phyloP scores from a whole-genome alignment of 2,329 filamentous ascomycete species.

The Diplocarpon rosae region DNA sequence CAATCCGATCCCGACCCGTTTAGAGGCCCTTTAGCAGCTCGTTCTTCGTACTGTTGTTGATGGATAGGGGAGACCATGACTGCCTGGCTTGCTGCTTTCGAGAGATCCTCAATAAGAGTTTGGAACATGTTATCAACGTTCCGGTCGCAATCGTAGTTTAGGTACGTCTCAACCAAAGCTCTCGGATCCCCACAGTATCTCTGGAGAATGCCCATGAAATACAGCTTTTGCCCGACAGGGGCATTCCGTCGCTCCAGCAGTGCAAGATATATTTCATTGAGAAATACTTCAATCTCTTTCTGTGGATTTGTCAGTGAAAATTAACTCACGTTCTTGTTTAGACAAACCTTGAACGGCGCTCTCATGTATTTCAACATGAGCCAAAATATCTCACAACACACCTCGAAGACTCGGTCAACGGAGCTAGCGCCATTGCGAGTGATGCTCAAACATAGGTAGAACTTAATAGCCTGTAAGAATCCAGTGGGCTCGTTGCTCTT shows the following conservation, averaged over 20 bases:
- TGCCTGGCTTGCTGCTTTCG: slow-evolving; percentile 71
- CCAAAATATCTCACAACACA: slow-evolving; percentile 97
- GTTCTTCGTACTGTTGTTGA: slow-evolving; percentile 80
- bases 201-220: slow-evolving; percentile 78
- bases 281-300: slow-evolving; percentile 95
- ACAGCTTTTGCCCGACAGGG: slow-evolving; percentile 81
- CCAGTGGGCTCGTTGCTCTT: slow-evolving; percentile 79
- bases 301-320: slow-evolving; percentile 28
- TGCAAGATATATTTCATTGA: slow-evolving; percentile 93
- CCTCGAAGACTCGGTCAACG: slow-evolving; percentile 83
- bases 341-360: slow-evolving; percentile 73
- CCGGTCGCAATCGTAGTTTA: slow-evolving; percentile 96
- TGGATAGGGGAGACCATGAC: slow-evolving; percentile 65
- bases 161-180: slow-evolving; percentile 85
- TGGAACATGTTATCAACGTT: slow-evolving; percentile 97
- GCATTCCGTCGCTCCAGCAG: slow-evolving; percentile 82
- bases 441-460: slow-evolving; percentile 89
- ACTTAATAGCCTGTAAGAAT: slow-evolving; percentile 91
- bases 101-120: slow-evolving; percentile 84
- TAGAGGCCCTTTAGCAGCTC: slow-evolving; percentile 41
- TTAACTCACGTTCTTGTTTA: too few relatives aligned
- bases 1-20: slow-evolving; percentile 57
- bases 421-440: slow-evolving; percentile 93
- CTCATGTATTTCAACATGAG: slow-evolving; percentile 91
- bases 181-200: slow-evolving; percentile 76